Evolutionary conservation across 331 rosid species (phyloP), one percentile per base, ranked within the genome.

Genomic region (Rhamnella rubrinervis): DNA sequence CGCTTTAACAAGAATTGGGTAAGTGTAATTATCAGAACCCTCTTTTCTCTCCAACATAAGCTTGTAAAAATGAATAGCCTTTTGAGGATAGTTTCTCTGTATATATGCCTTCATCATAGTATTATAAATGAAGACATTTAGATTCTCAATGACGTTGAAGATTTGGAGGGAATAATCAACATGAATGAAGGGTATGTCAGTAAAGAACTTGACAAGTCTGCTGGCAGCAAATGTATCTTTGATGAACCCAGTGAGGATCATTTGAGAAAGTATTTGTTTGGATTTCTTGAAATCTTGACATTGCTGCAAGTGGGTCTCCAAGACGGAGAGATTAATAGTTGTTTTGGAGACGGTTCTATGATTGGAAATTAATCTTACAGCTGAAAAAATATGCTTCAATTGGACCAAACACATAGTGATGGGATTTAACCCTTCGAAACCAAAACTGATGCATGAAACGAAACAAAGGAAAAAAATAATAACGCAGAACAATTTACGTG

Each of bases 111-210:
- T 83, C 84, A 84, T 87, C 86, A 87, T 77, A 23, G 83, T 82
- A 61, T 87, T 87, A 89, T 89, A 87, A 55, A 73, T 84, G 66
- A 82, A 87, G 59, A 81, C 83, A 78, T 82, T 87, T 23, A 86
- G 47, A 71, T 72, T 73, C 76, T 84, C 87, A 59, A 87, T 72
- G 41, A 38, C 73, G 26, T 55, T 75, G 73, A 87, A 82, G 63
- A 87, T 66, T 56, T 69, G 67, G 6, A 71, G 25, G 12, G 86
- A 72, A 73, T 70, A 76, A 55, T 75, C 79, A 50, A 78, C 50
- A 70, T 67, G 80, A 70, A 76, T 17, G 50, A 82, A 72, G 74
- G 69, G 62, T 15, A 84, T 80, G 12, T 75, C 69, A 1, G 81
- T 58, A 4, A 77, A 77, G 76, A 72, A 82, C 65, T 74, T 78